A percentile compares a stretch with the other conserved stretches of the same genome.
Conservation (phyloP, 164 flowering plant genomes). For the Chimonanthus praecox region DNA sequence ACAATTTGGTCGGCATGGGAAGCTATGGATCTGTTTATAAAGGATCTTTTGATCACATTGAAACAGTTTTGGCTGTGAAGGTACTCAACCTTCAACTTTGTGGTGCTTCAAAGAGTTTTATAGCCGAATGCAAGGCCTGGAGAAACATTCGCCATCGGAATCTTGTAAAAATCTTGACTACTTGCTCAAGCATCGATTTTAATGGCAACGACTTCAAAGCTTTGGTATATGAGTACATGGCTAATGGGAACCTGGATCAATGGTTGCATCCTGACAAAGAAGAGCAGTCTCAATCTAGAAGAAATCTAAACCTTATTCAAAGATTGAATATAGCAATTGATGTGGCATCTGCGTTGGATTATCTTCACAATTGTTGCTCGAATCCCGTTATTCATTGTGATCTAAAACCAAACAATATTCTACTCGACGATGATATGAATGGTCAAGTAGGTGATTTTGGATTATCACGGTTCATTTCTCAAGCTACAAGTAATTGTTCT, state of each 20-base stretch:
- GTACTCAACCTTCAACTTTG: slow-evolving; percentile 9
- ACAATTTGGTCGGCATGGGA: no score
- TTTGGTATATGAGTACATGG: slow-evolving; percentile 14
- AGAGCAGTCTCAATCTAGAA: background rate
- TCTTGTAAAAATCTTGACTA: slow-evolving; percentile 12
- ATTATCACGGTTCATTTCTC: background rate
- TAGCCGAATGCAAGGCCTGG: slow-evolving; percentile 4
- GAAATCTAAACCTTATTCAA: background rate
- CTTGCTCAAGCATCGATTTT: slow-evolving; percentile 13
- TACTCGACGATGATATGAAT: background rate
- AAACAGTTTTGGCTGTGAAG: slow-evolving; percentile 1
- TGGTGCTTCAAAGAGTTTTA: slow-evolving; percentile 14
- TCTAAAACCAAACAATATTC: slow-evolving; percentile 5
- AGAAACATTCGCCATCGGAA: slow-evolving; percentile 10
- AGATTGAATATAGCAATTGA: slow-evolving; percentile 6
- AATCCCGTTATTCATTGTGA: slow-evolving; percentile 6
- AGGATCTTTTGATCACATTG: background rate
- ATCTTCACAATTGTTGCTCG: slow-evolving; percentile 4
- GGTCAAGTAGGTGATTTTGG: background rate
- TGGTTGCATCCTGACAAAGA: slow-evolving; percentile 13
- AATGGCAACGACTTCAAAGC: slow-evolving; percentile 15
- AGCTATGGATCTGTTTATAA: slow-evolving; percentile 2
- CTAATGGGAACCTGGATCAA: slow-evolving; percentile 8
- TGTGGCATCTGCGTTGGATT: slow-evolving; percentile 9
- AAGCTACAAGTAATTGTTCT: background rate